Base-by-base conservation (phyloP, 2,329 filamentous ascomycete species). In the Zarea fungicola region DNA sequence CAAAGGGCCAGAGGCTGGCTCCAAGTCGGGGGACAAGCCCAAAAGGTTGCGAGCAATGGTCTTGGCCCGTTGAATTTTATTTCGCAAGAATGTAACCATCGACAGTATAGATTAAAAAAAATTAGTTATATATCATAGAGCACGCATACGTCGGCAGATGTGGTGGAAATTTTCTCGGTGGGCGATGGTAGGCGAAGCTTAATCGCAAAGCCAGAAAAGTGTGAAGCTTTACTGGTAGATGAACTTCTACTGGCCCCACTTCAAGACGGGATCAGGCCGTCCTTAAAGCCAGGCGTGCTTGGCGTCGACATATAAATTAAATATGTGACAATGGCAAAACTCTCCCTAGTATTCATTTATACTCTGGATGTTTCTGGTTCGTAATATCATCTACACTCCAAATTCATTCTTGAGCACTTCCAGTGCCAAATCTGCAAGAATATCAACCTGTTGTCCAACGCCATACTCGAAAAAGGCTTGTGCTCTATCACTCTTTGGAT, bases 401-500 rank as follows among this genome's bases (percentile, higher is more conserved):
- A 43, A 43, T 31, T 49, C 47, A 9, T 43, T 34, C 34, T 39
- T 43, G 29, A 49, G 47, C 26, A 51, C 44, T n/a, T 48, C 45
- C 14, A 69, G 58, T 1, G 75, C 76, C 26, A 80, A 60, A 2
- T 59, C 60, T 3, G 76, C 71, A 48, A 81, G 57, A n/a, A 63
- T 60, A 44, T 68, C 65, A 16, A 81, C 59, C 26, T 75, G 74
- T 48, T 69, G 62, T 19, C 77, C 59, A 9, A 81, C 71, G n/a
- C 67, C 69, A 48, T 66, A 68, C 26, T 72, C 65, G 55, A 78
- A 78, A 54, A 80, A 80, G 1, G 62, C 58, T n/a, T 58, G 62
- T 2, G 67, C 71, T 26, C 66, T 64, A 1, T 67, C 61, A 25
- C 63, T 62, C 3, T 64, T 61, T 0, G 70, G 74, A 26, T 74